Conservation (phyloP, 202 grass and related monocot species). For the Setaria italica region DNA sequence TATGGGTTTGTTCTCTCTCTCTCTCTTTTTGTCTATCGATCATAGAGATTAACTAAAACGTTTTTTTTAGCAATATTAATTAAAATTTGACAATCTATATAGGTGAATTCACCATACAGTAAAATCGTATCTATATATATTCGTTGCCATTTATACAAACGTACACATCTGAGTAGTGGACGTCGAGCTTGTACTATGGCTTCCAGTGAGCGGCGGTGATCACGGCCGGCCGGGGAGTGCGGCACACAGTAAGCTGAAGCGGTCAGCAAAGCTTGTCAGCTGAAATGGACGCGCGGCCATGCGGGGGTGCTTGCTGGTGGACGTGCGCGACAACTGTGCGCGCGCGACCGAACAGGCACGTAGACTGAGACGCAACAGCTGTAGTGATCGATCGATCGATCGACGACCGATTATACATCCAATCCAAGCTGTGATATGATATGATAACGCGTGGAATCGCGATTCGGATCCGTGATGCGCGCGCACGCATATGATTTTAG, state of each 20-base stretch:
- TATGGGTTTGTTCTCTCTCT: too few relatives aligned
- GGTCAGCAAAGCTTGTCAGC: not conserved
- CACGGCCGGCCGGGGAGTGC: not conserved
- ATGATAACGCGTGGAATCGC: not conserved
- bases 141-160: too few relatives aligned
- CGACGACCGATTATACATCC: too few relatives aligned
- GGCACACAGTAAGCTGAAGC: not conserved
- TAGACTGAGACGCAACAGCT: not conserved
- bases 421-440: not conserved
- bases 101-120: too few relatives aligned
- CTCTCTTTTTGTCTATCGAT: too few relatives aligned
- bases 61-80: too few relatives aligned
- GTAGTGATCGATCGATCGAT: not conserved
- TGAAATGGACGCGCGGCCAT: not conserved
- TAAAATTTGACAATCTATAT: too few relatives aligned
- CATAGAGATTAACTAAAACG: too few relatives aligned
- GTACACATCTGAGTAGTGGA: too few relatives aligned
- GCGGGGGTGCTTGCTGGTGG: not conserved
- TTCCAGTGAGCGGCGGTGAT: not conserved
- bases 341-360: not conserved
- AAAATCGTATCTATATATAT: too few relatives aligned
- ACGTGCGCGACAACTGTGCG: not conserved
- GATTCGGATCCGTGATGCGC: slow-evolving; percentile 24
- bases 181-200: too few relatives aligned
- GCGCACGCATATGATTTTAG: not conserved